A percentile compares a stretch with the other conserved stretches of the same genome.
phyloP scores from a whole-genome alignment of 768 basidiomycete species.

The Tricholoma flavovirens region DNA sequence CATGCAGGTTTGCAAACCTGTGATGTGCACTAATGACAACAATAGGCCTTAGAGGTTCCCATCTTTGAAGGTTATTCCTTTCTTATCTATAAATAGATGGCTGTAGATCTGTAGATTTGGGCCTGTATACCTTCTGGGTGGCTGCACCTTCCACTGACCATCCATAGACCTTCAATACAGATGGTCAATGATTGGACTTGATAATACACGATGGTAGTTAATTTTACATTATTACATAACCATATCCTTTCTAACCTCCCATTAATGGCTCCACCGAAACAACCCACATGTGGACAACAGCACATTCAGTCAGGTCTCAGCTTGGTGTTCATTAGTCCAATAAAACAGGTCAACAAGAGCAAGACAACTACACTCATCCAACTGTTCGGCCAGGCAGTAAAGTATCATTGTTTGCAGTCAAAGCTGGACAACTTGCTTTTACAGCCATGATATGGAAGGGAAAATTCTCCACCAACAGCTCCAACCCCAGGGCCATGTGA shows the following conservation, averaged over 20 bases:
- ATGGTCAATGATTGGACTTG: neutral
- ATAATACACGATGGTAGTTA: neutral
- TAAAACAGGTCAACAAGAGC: neutral
- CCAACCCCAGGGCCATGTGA: no score
- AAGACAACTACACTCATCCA: neutral
- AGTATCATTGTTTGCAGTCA: no score
- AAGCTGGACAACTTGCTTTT: no score
- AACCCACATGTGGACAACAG: no score
- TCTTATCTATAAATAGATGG: no score
- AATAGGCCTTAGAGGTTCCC: neutral
- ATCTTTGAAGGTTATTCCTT: no score
- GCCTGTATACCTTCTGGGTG: neutral
- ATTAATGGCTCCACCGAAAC: constrained; percentile 1
- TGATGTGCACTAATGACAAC: no score
- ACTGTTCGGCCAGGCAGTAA: neutral
- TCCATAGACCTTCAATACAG: neutral
- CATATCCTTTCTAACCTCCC: neutral
- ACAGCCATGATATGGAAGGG: neutral
- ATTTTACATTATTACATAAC: neutral
- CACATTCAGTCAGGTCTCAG: neutral
- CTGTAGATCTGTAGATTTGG: no score
- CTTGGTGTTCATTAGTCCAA: neutral
- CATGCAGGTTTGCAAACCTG: no score
- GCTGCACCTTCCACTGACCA: no score
- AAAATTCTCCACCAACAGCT: no score